Percentiles rank a stretch among this genome's conserved stretches.
These are phyloP conservation scores for Talaromyces adpressus DNA, from an alignment of 495 filamentous ascomycete genomes.

Conservation along the genomic window DNA sequence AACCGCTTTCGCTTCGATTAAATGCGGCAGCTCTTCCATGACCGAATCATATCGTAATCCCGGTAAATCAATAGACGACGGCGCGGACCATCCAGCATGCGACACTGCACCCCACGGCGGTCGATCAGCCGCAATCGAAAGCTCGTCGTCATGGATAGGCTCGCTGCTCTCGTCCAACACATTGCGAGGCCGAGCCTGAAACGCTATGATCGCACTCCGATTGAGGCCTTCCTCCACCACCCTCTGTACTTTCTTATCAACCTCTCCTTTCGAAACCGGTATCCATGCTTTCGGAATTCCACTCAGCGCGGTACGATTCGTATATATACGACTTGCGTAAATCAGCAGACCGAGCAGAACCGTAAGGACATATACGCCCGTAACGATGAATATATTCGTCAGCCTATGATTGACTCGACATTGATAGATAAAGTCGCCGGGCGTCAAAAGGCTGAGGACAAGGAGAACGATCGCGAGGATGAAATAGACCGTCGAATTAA, in stretches of 20 bases:
- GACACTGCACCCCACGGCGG: constrained; percentile 72
- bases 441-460: constrained; percentile 70
- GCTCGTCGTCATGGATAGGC: constrained; percentile 23
- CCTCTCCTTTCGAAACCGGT: constrained; percentile 67
- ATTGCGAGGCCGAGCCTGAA: constrained; percentile 63
- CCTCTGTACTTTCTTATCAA: constrained; percentile 62
- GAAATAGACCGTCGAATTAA: constrained; percentile 76
- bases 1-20: constrained; percentile 90
- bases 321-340: constrained; percentile 83
- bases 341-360: constrained; percentile 64
- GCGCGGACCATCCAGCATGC: constrained; percentile 87
- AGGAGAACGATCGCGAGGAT: constrained; percentile 67
- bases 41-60: constrained; percentile 75
- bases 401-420: constrained; percentile 54
- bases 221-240: constrained; percentile 66
- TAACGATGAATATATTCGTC: constrained; percentile 80
- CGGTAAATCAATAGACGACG: constrained; percentile 62
- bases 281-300: constrained; percentile 81
- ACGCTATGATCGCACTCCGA: constrained; percentile 75
- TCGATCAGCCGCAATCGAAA: constrained; percentile 27
- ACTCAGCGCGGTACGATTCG: constrained; percentile 67
- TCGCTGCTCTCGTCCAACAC: constrained; percentile 21
- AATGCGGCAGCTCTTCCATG: constrained; percentile 78
- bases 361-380: constrained; percentile 69
- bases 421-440: constrained; percentile 77